Percentiles rank a stretch among this genome's conserved stretches.
phyloP scores from a whole-genome alignment of 2,329 filamentous ascomycete species.

The Fusarium albidum region DNA sequence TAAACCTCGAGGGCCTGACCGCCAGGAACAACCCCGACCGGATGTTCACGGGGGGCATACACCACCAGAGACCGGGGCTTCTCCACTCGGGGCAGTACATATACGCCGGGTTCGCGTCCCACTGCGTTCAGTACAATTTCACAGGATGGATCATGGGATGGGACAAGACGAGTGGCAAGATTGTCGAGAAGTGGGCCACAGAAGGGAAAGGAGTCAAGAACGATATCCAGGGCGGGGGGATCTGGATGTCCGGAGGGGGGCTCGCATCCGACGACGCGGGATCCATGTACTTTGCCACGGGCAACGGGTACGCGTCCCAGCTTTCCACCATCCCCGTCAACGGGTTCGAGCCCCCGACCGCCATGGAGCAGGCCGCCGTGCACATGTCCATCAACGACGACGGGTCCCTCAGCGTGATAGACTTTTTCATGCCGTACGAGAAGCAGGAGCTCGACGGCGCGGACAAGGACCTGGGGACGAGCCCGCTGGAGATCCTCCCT shows the following conservation, averaged over 20 bases:
- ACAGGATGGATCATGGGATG: slow-evolving; percentile 61
- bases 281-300: slow-evolving; percentile 50
- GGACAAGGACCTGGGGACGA: slow-evolving; percentile 59
- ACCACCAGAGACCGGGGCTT: slow-evolving; percentile 60
- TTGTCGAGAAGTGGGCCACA: slow-evolving; percentile 52
- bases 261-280: slow-evolving; percentile 50
- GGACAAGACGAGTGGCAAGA: slow-evolving; percentile 50
- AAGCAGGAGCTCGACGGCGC: slow-evolving; percentile 59
- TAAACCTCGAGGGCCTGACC: slow-evolving; percentile 55
- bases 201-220: slow-evolving; percentile 50
- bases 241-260: slow-evolving; percentile 53
- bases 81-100: slow-evolving; percentile 55
- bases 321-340: slow-evolving; percentile 48
- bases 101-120: slow-evolving; percentile 62
- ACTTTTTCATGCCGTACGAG: slow-evolving; percentile 65
- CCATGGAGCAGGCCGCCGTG: slow-evolving; percentile 55
- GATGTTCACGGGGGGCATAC: slow-evolving; percentile 61
- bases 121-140: slow-evolving; percentile 65
- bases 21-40: slow-evolving; percentile 56
- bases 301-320: slow-evolving; percentile 53
- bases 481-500: slow-evolving; percentile 53
- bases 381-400: slow-evolving; percentile 52
- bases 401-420: slow-evolving; percentile 54
- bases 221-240: slow-evolving; percentile 51
- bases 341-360: slow-evolving; percentile 49